A percentile compares a stretch with the other conserved stretches of the same genome.
Evolutionary conservation across 1,139 yeast species (phyloP).

Genomic region (Pichia sp.): DNA sequence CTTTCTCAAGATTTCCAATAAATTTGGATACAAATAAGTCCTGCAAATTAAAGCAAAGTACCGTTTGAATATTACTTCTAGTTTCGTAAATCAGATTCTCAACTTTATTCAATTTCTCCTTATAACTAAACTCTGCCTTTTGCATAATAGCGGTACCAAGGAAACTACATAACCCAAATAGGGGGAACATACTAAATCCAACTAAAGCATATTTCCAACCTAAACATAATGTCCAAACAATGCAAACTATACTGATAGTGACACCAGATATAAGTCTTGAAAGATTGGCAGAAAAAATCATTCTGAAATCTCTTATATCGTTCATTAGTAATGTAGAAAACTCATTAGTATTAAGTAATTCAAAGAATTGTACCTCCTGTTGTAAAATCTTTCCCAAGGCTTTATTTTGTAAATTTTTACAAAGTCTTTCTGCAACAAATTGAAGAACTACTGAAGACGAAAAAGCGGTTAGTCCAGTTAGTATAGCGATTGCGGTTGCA

Average conservation of each 20-base stretch:
- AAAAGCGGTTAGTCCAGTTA: conserved; percentile 55
- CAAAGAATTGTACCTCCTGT: conserved; percentile 54
- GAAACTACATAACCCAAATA: conserved; percentile 44
- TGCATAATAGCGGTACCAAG: conserved; percentile 47
- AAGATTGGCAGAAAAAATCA: conserved; percentile 54
- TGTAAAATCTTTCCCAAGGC: conserved; percentile 43
- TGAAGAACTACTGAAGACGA: conserved; percentile 44
- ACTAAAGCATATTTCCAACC: conserved; percentile 88
- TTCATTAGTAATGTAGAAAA: conserved; percentile 64
- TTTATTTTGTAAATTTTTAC: conserved; percentile 43
- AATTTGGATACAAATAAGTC: conserved; percentile 39
- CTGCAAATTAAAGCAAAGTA: conserved; percentile 49
- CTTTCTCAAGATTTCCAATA: conserved; percentile 23
- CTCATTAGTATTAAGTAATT: conserved; percentile 42
- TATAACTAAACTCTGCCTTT: conserved; percentile 51
- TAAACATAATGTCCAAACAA: conserved; percentile 66
- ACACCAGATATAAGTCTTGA: conserved; percentile 46
- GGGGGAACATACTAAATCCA: conserved; percentile 67
- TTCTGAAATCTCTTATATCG: conserved; percentile 71
- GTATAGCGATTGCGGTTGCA: conserved; percentile 51
- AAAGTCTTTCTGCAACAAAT: conserved; percentile 63
- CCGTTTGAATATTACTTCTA: conserved; percentile 53
- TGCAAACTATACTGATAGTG: conserved; percentile 50
- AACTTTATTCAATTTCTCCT: conserved; percentile 44
- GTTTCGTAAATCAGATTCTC: conserved; percentile 55